Conservation (phyloP, 306 rosid genomes). For the Alnus rubra region DNA sequence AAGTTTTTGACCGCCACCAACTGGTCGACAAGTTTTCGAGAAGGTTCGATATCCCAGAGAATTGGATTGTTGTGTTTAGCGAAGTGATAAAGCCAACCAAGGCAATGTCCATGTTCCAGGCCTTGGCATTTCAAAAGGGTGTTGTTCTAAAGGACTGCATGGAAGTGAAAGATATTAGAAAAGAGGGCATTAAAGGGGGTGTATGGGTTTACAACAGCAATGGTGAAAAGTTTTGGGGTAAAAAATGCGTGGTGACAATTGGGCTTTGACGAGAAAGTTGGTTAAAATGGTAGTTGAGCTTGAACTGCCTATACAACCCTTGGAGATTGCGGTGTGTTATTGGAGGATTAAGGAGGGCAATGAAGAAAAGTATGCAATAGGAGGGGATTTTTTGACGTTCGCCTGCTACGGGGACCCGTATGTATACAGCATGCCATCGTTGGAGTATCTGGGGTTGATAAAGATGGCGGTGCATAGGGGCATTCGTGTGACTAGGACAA, state of each 20-base stretch:
- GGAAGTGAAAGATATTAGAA: too few species aligned
- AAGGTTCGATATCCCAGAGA: conserved; percentile 50
- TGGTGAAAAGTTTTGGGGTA: conserved; percentile 54
- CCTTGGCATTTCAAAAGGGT: too few species aligned
- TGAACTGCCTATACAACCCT: conserved; percentile 59
- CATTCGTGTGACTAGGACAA: conserved; percentile 65
- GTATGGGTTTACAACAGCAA: neutral
- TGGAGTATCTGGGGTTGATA: conserved; percentile 85
- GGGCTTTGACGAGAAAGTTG: conserved; percentile 72
- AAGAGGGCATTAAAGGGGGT: too few species aligned
- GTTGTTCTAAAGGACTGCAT: too few species aligned
- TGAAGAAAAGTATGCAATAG: conserved; percentile 39
- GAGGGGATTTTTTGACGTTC: conserved; percentile 68
- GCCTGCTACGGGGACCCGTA: conserved; percentile 39
- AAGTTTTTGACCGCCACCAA: neutral
- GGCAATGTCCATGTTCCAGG: conserved; percentile 75
- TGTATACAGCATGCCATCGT: conserved; percentile 67
- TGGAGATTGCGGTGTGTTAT: conserved; percentile 59
- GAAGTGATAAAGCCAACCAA: conserved; percentile 80
- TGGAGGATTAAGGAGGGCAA: conserved; percentile 80
- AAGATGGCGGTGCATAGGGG: conserved; percentile 77
- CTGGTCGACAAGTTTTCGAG: conserved; percentile 48
- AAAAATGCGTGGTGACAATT: conserved; percentile 75
- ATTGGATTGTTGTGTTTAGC: conserved; percentile 62
- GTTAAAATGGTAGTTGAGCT: conserved; percentile 56